Evolutionary conservation across 805 yeast species (phyloP).

Genomic region (Sugiyamaella marilandica): DNA sequence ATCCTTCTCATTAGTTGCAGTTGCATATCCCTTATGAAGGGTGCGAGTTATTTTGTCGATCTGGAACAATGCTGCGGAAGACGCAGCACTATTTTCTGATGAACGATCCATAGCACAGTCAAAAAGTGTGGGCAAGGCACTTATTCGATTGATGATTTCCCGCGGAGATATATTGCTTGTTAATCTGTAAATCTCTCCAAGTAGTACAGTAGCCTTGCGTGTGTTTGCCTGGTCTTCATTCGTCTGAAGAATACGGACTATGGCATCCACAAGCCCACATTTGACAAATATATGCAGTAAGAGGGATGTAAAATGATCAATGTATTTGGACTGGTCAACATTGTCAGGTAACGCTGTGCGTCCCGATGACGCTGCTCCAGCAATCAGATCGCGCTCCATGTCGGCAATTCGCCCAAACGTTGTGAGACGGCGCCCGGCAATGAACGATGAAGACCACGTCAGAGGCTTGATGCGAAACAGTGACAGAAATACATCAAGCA

Average conservation of each 20-base stretch:
- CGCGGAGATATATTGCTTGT: slow-evolving; percentile 53
- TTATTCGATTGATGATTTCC: slow-evolving; percentile 32
- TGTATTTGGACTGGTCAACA: slow-evolving; percentile 14
- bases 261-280: slow-evolving; percentile 48
- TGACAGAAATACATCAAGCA: slow-evolving; percentile 70
- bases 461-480: slow-evolving; percentile 55
- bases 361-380: neutral
- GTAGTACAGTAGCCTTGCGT: slow-evolving; percentile 57
- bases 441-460: slow-evolving; percentile 44
- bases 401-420: slow-evolving; percentile 24
- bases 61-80: slow-evolving; percentile 41
- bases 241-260: slow-evolving; percentile 41
- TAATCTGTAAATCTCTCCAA: slow-evolving; percentile 57
- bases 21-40: slow-evolving; percentile 18
- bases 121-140: slow-evolving; percentile 25
- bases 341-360: neutral
- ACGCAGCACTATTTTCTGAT: slow-evolving; percentile 19
- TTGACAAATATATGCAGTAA: slow-evolving; percentile 51
- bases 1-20: neutral
- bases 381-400: slow-evolving; percentile 29
- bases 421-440: slow-evolving; percentile 28
- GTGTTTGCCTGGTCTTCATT: slow-evolving; percentile 43
- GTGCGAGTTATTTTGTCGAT: slow-evolving; percentile 37
- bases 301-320: slow-evolving; percentile 64
- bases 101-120: slow-evolving; percentile 24